Evolutionary conservation across 1,139 yeast species (phyloP).

Genomic region (Tardiomyces depauwii): DNA sequence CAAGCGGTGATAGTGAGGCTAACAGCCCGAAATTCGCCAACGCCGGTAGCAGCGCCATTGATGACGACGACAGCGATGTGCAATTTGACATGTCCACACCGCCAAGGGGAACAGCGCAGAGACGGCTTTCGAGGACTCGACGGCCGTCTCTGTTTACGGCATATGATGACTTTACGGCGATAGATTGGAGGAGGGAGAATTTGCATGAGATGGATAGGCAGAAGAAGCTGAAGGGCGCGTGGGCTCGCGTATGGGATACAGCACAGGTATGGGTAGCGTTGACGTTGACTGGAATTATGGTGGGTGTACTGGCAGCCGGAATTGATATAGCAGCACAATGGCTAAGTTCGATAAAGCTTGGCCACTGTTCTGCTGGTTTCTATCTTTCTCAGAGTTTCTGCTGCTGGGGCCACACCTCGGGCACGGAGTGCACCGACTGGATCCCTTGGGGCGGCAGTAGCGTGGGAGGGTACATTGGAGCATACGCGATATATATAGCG

Average conservation of each 20-base stretch:
- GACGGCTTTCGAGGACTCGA: too few relatives aligned
- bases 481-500: conserved; percentile 26
- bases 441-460: conserved; percentile 27
- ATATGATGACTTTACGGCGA: background rate
- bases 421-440: conserved; percentile 31
- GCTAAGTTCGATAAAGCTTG: conserved; percentile 50
- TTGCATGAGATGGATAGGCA: background rate
- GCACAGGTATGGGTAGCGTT: conserved; percentile 43
- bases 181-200: background rate
- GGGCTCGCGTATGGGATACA: background rate
- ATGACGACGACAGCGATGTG: too few relatives aligned
- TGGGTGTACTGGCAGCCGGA: conserved; percentile 49
- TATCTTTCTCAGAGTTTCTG: conserved; percentile 29
- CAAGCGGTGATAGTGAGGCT: too few relatives aligned
- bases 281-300: conserved; percentile 40
- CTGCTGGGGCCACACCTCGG: conserved; percentile 25
- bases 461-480: conserved; percentile 22
- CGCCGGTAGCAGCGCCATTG: too few relatives aligned
- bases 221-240: background rate
- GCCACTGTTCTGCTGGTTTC: conserved; percentile 32
- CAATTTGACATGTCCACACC: too few relatives aligned
- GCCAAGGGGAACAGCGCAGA: too few relatives aligned
- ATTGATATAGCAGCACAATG: conserved; percentile 52
- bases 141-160: background rate
- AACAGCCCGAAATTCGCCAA: too few relatives aligned